Base-by-base conservation (phyloP, 371 early-diverging fungal species). In the Mucor mucedo region DNA sequence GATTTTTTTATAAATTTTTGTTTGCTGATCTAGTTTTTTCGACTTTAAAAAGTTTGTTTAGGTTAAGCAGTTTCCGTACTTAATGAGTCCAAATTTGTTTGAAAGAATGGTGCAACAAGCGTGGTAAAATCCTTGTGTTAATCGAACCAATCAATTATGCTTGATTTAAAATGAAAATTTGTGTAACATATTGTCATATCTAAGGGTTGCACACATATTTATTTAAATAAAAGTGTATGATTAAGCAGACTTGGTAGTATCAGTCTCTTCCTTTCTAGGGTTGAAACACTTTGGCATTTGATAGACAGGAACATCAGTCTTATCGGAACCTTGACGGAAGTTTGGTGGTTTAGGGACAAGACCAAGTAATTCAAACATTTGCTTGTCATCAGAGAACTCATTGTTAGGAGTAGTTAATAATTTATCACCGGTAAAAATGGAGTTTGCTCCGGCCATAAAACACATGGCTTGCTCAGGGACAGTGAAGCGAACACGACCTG, bases 361-460 rank as follows among this genome's bases (percentile, higher is more conserved):
- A 54, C 87, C 89, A 47, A 91, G 77, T 29, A 84, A 78, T 21
- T 91, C 81, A 77, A 92, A 91, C 92, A 93, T 92, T 66, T 78
- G 78, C 75, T 87, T 79, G 68, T 93, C 94, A 21, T 87, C 88
- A 35, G 80, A 81, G 52, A 82, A 77, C 63, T 86, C 90, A 73
- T 92, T 93, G 82, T 92, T 92, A 60, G 89, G 90, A 0, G 94
- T 93, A n/a, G 94, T 93, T 68, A 93, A 72, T 55, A 93, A 77
- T 73, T 89, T 91, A 66, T 93, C 93, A 60, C 94, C 94, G 13
- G 94, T 93, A 68, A 93, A 93, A 71, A 93, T 91, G 13, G 90
- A 89, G 82, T 93, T 93, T 61, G 94, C 94, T 62, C 94, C 94
- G 9, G 92, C 89, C 86, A 91, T 87, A 76, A 93, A 93, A 77